Conservation (phyloP, 164 flowering plant genomes). For the Magnolia sinica region DNA sequence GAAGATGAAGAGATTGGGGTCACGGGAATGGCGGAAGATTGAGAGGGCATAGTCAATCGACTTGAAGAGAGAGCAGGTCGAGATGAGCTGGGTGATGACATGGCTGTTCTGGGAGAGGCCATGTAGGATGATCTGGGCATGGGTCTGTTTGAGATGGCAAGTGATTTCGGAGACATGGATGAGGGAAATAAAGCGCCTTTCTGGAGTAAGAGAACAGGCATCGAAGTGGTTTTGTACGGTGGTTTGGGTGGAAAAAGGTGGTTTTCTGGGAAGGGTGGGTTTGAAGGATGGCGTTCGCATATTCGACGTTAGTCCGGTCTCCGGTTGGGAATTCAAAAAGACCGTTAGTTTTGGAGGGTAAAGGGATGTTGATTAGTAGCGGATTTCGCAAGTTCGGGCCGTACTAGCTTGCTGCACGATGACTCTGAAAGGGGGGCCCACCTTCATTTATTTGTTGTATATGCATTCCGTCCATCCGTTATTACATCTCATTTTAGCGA, state of each 20-base stretch:
- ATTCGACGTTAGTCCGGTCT: too few relatives aligned
- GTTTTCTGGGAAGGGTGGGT: not conserved
- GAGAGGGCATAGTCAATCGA: conserved; percentile 31
- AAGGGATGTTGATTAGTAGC: too few relatives aligned
- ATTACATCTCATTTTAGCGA: too few relatives aligned
- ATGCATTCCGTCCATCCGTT: too few relatives aligned
- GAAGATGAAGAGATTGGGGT: conserved; percentile 31
- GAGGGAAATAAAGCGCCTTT: conserved; percentile 17
- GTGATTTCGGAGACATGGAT: conserved; percentile 19
- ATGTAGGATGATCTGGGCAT: conserved; percentile 36
- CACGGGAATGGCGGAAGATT: conserved; percentile 21
- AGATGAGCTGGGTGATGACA: conserved; percentile 39
- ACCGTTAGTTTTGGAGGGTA: not conserved
- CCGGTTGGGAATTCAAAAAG: not conserved
- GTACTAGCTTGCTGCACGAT: too few relatives aligned
- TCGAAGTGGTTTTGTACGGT: not conserved
- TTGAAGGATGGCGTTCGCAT: too few relatives aligned
- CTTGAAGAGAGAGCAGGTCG: conserved; percentile 31
- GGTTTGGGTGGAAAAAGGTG: not conserved
- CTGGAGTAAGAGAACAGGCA: not conserved
- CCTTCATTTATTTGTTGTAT: too few relatives aligned
- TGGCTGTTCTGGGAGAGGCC: conserved; percentile 24
- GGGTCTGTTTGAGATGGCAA: conserved; percentile 42
- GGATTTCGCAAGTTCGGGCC: too few relatives aligned
- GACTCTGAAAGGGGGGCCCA: too few relatives aligned